A percentile compares a stretch with the other conserved stretches of the same genome.
These are phyloP conservation scores for Fusarium cyanostomum DNA, from an alignment of 2,329 filamentous ascomycete species.

Conservation along the genomic window DNA sequence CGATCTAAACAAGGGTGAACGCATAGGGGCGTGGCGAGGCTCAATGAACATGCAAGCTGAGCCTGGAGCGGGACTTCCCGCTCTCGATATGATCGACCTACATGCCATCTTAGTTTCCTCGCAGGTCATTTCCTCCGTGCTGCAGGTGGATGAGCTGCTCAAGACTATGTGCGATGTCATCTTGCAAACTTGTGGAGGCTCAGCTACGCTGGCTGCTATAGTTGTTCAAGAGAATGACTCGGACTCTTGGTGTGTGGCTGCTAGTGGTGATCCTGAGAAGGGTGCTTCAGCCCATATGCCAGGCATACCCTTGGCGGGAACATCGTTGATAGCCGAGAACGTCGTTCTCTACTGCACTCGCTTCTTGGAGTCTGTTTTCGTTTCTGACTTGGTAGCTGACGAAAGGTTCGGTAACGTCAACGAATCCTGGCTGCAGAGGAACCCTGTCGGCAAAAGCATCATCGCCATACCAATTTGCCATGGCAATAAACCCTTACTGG, in stretches of 20 bases:
- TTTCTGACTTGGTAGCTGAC: slow-evolving; percentile 77
- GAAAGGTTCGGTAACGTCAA: slow-evolving; percentile 82
- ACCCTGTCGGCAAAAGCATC: slow-evolving; percentile 76
- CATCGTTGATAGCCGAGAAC: slow-evolving; percentile 77
- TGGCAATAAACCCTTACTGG: slow-evolving; percentile 74
- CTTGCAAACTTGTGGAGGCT: slow-evolving; percentile 76
- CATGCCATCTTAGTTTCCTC: slow-evolving; percentile 82
- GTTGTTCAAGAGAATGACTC: slow-evolving; percentile 74
- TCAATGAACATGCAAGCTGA: slow-evolving; percentile 65
- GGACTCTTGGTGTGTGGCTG: slow-evolving; percentile 75
- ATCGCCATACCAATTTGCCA: slow-evolving; percentile 84
- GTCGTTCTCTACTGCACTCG: slow-evolving; percentile 80
- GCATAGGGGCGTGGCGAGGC: slow-evolving; percentile 71
- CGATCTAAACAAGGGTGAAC: slow-evolving; percentile 62
- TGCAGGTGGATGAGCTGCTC: slow-evolving; percentile 78
- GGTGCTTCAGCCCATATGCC: slow-evolving; percentile 74
- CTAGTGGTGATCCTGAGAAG: slow-evolving; percentile 75
- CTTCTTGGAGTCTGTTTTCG: slow-evolving; percentile 78
- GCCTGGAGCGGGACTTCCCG: slow-evolving; percentile 71
- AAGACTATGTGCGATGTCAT: slow-evolving; percentile 86
- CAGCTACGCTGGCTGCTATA: slow-evolving; percentile 76
- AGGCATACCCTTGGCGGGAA: slow-evolving; percentile 70
- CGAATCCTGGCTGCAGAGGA: slow-evolving; percentile 72
- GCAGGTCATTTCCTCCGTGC: slow-evolving; percentile 80
- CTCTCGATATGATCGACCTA: slow-evolving; percentile 84